Evolutionary conservation across 192 early-diverging fungal species (phyloP).

Genomic region (Coemansia sp.): DNA sequence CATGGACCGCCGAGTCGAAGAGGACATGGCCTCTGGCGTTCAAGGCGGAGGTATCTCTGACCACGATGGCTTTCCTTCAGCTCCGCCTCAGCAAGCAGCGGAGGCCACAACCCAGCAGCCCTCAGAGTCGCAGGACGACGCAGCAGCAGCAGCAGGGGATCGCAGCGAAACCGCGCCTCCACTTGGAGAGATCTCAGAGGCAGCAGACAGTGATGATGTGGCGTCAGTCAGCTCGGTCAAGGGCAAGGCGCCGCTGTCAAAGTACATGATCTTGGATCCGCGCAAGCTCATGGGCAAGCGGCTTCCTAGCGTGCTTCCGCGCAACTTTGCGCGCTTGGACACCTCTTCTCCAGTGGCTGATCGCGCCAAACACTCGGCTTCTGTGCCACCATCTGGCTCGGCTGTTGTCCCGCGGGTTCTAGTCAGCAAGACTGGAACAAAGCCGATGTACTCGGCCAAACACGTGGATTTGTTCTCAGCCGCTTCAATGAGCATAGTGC

Average conservation of each 20-base stretch:
- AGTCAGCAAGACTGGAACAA: neutral
- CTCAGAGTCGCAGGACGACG: neutral
- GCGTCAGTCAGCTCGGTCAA: constrained; percentile 20
- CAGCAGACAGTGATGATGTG: constrained; percentile 13
- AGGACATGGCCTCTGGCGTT: constrained; percentile 32
- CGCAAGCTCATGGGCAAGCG: constrained; percentile 57
- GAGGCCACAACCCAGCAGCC: neutral
- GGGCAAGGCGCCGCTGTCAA: constrained; percentile 39
- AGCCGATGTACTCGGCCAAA: constrained; percentile 19
- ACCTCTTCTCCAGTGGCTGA: neutral
- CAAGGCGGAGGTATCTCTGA: constrained; percentile 3
- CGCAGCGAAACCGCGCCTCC: no score
- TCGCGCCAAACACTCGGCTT: constrained; percentile 6
- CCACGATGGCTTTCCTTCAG: neutral
- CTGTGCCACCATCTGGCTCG: constrained; percentile 11
- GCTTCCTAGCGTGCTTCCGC: constrained; percentile 35
- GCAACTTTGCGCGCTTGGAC: constrained; percentile 6
- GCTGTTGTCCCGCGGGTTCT: neutral
- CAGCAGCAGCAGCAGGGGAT: neutral
- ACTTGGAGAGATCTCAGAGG: no score
- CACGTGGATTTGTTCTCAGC: constrained; percentile 22
- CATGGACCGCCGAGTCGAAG: constrained; percentile 46
- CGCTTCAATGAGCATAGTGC: neutral
- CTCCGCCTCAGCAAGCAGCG: neutral
- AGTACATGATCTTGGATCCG: constrained; percentile 57